Evolutionary conservation across 352 stramenopile genomes (phyloP).

Genomic region (Poterioochromonas sp.): DNA sequence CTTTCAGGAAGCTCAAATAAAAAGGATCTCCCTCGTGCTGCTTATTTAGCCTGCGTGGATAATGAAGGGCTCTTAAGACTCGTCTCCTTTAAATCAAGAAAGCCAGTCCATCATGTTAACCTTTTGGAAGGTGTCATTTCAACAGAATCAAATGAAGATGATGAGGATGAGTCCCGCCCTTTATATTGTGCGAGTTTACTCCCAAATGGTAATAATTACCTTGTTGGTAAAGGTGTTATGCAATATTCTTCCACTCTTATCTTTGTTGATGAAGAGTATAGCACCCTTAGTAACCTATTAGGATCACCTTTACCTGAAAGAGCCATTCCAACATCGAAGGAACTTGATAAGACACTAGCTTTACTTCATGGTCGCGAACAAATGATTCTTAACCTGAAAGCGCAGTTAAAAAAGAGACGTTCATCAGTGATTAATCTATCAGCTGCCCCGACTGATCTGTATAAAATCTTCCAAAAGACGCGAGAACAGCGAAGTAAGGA

Average conservation of each 20-base stretch:
- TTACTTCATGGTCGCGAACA: slow-evolving; percentile 22
- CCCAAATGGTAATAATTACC: slow-evolving; percentile 22
- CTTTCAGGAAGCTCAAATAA: too few species aligned
- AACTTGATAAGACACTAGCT: not conserved
- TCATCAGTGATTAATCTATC: slow-evolving; percentile 19
- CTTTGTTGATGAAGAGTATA: not conserved
- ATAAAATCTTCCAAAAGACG: slow-evolving; percentile 31
- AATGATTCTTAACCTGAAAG: not conserved
- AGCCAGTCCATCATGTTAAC: not conserved
- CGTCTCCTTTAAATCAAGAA: not conserved
- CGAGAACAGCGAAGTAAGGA: slow-evolving; percentile 8
- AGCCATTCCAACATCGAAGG: not conserved
- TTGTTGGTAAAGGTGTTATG: not conserved
- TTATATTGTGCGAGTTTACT: not conserved
- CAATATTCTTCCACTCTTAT: not conserved
- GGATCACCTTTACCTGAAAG: not conserved
- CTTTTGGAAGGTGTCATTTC: slow-evolving; percentile 18
- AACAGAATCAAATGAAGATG: too few species aligned
- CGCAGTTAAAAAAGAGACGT: not conserved
- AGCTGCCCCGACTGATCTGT: slow-evolving; percentile 1
- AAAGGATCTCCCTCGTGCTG: too few species aligned
- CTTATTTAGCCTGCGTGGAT: not conserved
- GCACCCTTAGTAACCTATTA: too few species aligned
- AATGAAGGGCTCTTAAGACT: not conserved
- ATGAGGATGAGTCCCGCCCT: not conserved